Base-by-base conservation (phyloP, 225 moss, liverwort and hornwort genomes). In the Pseudoscleropodium purum region DNA sequence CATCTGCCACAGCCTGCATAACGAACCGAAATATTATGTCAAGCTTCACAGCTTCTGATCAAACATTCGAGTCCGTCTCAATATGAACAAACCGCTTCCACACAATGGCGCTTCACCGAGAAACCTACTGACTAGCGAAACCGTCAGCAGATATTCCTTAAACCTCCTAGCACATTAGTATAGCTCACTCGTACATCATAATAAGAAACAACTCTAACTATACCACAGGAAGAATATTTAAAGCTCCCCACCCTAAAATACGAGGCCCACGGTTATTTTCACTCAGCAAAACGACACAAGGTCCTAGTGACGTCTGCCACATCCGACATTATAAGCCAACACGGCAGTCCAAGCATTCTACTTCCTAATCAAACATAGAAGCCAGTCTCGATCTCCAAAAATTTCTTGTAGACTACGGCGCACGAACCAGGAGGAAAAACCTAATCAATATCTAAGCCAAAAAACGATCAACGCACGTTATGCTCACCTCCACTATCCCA, bases 1-100 rank as follows among this genome's bases (percentile, higher is more conserved):
- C 92, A 91, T 98, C 98, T 76, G 98, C 98, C 79, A 98, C 98
- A 70, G 98, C 98, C 95, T 95, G 92, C 81, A 87, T 33, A 65
- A 87, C 47, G 41, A 75, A 84, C 62, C 43, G 33, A 33, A 83
- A 29, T 13, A 76, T 70, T 59, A 88, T n/a, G n/a, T 75, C 62
- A 75, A 43, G 24, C 34, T 43, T 78, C 23, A 51, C 34, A 47
- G 19, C 60, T 39, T 60, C 49, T 15, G 21, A 54, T 67, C n/a
- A 56, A 75, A 63, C 30, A 74, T 85, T 57, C 84, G 56, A 36
- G 33, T 2, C 57, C 43, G 69, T 82, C 65, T 30, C 51, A 41
- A 82, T 45, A 76, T n/a, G 73, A 85, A 29, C 54, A 74, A 83
- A 37, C 15, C 19, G 60, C 84, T 49, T 87, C 29, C 66, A 79